phyloP scores from a whole-genome alignment of 306 rosid genomes.

The Alnus rubra region DNA sequence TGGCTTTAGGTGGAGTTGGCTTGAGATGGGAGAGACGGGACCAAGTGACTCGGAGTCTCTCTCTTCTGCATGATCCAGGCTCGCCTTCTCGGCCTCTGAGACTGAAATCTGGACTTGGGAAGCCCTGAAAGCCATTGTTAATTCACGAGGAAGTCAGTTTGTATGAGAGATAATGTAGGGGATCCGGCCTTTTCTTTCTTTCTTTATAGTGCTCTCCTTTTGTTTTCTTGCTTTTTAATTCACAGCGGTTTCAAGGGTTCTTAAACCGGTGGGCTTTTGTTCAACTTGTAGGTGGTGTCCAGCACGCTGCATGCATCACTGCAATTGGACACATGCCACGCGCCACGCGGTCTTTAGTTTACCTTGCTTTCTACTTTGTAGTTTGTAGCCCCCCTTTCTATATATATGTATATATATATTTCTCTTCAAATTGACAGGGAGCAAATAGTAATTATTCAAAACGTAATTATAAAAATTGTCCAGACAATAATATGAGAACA shows the following conservation, averaged over 20 bases:
- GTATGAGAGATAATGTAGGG: background rate
- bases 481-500: no score
- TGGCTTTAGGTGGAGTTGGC: conserved; percentile 55
- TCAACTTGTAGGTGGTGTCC: no score
- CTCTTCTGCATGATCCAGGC: conserved; percentile 19
- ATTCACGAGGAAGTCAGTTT: background rate
- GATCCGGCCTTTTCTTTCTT: background rate
- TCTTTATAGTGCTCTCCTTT: conserved; percentile 11
- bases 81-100: conserved; percentile 35
- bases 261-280: conserved; percentile 22
- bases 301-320: no score
- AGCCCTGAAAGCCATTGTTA: conserved; percentile 41
- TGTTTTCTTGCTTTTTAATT: background rate
- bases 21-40: conserved; percentile 43
- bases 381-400: no score
- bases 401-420: no score
- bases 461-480: no score
- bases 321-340: no score
- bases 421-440: no score
- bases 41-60: conserved; percentile 18
- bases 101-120: conserved; percentile 35
- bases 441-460: no score
- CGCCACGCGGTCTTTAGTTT: no score
- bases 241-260: conserved; percentile 23
- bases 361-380: no score